Percentiles rank a stretch among this genome's conserved stretches.
Evolutionary conservation across 495 filamentous ascomycete genomes (phyloP).

Genomic region (Penicillium dipodomyicola): DNA sequence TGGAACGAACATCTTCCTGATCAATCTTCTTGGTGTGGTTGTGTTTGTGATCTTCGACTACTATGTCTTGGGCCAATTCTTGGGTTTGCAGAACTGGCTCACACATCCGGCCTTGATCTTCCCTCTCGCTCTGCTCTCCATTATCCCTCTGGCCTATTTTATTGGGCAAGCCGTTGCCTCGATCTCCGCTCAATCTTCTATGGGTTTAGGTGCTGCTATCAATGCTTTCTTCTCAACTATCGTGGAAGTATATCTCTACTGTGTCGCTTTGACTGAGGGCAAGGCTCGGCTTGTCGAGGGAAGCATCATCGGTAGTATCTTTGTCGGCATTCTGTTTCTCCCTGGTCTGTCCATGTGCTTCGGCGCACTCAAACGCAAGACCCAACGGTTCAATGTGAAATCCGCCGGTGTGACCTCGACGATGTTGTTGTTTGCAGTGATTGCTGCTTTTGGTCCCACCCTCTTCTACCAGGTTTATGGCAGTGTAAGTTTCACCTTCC

Average conservation of each 20-base stretch:
- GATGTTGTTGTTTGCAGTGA: constrained; percentile 95
- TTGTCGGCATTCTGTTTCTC: constrained; percentile 93
- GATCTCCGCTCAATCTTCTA: constrained; percentile 97
- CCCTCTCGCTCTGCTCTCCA: constrained; percentile 77
- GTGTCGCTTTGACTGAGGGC: constrained; percentile 87
- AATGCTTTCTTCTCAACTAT: constrained; percentile 99
- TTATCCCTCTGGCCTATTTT: constrained; percentile 98
- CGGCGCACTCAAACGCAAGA: constrained; percentile 95
- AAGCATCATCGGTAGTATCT: constrained; percentile 95
- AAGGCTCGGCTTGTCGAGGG: constrained; percentile 94
- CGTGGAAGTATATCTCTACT: constrained; percentile 98
- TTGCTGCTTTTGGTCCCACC: constrained; percentile 95
- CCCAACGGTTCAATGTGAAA: constrained; percentile 95
- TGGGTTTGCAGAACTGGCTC: constrained; percentile 67
- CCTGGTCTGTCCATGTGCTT: constrained; percentile 99
- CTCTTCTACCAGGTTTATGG: constrained; percentile 99
- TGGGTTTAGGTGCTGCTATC: constrained; percentile 97
- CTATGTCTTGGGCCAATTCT: constrained; percentile 62
- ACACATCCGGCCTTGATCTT: constrained; percentile 85
- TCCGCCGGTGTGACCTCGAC: constrained; percentile 97
- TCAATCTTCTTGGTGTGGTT: constrained; percentile 90
- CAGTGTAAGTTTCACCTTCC: constrained; percentile 57
- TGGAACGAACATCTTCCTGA: constrained; percentile 97
- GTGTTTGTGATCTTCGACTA: constrained; percentile 93
- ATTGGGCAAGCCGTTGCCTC: constrained; percentile 99